Conservation (phyloP, 768 basidiomycete species). For the Russula compacta region DNA sequence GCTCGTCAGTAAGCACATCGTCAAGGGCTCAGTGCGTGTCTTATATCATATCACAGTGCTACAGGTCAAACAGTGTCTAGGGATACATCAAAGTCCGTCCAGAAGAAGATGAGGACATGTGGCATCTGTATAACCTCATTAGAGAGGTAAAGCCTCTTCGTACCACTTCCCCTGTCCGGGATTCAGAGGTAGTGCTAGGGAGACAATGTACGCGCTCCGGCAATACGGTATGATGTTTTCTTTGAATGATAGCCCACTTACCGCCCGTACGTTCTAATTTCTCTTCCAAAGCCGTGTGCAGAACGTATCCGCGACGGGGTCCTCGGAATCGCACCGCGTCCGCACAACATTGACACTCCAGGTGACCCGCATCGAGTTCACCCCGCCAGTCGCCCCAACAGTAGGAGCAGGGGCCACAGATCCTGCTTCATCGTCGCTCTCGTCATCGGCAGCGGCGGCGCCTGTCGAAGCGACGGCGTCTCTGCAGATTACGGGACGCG, state of each 20-base stretch:
- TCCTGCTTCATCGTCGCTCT: slow-evolving; percentile 9
- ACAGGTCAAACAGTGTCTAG: slow-evolving; percentile 33
- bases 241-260: background rate
- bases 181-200: slow-evolving; percentile 33
- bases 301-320: slow-evolving; percentile 85
- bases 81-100: slow-evolving; percentile 92
- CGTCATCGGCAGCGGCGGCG: background rate
- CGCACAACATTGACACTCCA: slow-evolving; percentile 75
- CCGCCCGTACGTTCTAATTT: background rate
- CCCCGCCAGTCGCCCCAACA: slow-evolving; percentile 52
- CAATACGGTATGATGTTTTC: slow-evolving; percentile 54
- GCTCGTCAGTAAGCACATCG: slow-evolving; percentile 70
- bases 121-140: slow-evolving; percentile 98
- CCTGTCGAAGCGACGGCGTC: slow-evolving; percentile 38
- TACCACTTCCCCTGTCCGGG: slow-evolving; percentile 5
- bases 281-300: slow-evolving; percentile 59
- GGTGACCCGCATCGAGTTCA: slow-evolving; percentile 74
- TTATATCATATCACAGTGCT: slow-evolving; percentile 17
- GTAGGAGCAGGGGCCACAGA: slow-evolving; percentile 29
- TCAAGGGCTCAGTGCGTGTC: slow-evolving; percentile 67
- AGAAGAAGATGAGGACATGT: slow-evolving; percentile 99
- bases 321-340: slow-evolving; percentile 84
- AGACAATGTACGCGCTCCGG: slow-evolving; percentile 77
- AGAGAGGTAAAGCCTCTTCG: slow-evolving; percentile 40
- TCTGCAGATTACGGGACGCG: slow-evolving; percentile 80